phyloP scores from a whole-genome alignment of 1,284 basidiomycete genomes.

The Cutaneotrichosporon mucoides region DNA sequence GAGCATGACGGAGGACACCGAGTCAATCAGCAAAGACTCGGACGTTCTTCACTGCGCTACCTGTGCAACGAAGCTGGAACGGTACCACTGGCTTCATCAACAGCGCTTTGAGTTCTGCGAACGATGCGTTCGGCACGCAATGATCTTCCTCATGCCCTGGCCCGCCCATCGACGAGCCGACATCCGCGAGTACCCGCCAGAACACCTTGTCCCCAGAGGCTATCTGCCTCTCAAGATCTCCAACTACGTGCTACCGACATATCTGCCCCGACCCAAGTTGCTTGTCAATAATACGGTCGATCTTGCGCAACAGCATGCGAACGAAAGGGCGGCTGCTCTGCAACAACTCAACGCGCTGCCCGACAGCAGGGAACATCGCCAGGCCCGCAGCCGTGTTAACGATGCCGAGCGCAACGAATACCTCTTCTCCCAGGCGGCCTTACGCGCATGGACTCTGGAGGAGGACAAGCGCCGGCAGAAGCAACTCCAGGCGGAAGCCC shows the following conservation, averaged over 20 bases:
- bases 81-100: slow-evolving; percentile 28
- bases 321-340: slow-evolving; percentile 2
- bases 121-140: slow-evolving; percentile 41
- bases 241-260: slow-evolving; percentile 30
- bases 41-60: too few relatives aligned
- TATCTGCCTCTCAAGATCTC: slow-evolving; percentile 29
- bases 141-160: slow-evolving; percentile 43
- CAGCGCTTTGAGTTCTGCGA: slow-evolving; percentile 38
- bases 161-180: slow-evolving; percentile 32
- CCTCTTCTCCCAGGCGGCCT: slow-evolving; percentile 19
- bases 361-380: slow-evolving; percentile 10
- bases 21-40: too few relatives aligned
- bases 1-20: too few relatives aligned
- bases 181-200: slow-evolving; percentile 36
- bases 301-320: neutral
- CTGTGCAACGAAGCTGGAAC: too few relatives aligned
- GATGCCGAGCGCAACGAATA: slow-evolving; percentile 18
- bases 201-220: slow-evolving; percentile 29
- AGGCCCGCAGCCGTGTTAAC: neutral
- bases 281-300: slow-evolving; percentile 16
- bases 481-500: slow-evolving; percentile 16
- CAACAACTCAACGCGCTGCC: neutral
- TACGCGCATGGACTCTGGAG: slow-evolving; percentile 25
- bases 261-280: slow-evolving; percentile 6
- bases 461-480: slow-evolving; percentile 6